Evolutionary conservation across 495 filamentous ascomycete genomes (phyloP), one percentile per base, ranked within the genome.

Genomic region (Penicillium arizonense): DNA sequence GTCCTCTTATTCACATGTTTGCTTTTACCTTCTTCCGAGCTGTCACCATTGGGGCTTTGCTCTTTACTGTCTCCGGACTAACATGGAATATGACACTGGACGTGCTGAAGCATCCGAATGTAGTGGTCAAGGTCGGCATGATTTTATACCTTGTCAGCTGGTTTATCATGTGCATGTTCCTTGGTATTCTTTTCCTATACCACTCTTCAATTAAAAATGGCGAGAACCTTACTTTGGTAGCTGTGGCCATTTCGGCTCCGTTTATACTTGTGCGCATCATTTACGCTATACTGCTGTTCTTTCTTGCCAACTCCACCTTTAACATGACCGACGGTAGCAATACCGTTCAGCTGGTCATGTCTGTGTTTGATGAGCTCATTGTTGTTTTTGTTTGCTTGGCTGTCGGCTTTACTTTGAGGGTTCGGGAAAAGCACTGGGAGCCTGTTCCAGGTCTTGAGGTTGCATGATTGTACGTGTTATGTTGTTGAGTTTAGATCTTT

Each of bases 241-340:
- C 71, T 3, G 67, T 75, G 18, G 60, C 55, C 1, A 28, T 72
- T 14, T 63, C 66, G 2, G 52, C 65, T 2, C 71, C 71, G 3
- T 65, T 78, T 46, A 57, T 78, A 23, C 51, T 75, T n/a, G 60
- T 77, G 18, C 67, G 75, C 11, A 40, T 77, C 1, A 45, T 76
- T 33, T 78, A 78, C 52, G 58, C 61, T 7, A 21, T 58, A 4
- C 40, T 75, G 14, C 48, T 55, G 26, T 69, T 61, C 52, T 77
- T 74, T 63, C 41, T 62, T 16, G 38, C 64, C 35, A 55, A 60
- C 46, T 50, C 50, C 4, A 49, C 48, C 5, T 78, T 77, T 63
- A 70, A 63, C 44, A 41, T 70, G 13, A 33, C 75, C 5, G 50
- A 42, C 30, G 72, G 72, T 3, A 72, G 62, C 34, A 44, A 57